Base-by-base conservation (phyloP, 2,329 filamentous ascomycete genomes). In the Myriosclerotinia scirpicola region DNA sequence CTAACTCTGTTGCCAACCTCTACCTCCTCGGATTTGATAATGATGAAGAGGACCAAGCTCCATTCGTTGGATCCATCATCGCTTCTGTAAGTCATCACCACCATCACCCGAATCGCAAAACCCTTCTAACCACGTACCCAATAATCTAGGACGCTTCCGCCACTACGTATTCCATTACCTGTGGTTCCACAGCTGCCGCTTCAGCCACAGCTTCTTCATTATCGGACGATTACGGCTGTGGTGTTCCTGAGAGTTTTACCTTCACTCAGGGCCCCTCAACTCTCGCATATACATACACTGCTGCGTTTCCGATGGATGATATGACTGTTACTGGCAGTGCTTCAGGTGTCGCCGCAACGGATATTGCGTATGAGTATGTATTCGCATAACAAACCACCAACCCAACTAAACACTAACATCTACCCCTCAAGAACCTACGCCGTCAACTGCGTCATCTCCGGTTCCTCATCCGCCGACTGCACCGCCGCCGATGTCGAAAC, bases 181-280 rank as follows among this genome's bases (percentile, higher is more conserved):
- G 65, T 55, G 54, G 11, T 5, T 42, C 63, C 26, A 30, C 34
- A 53, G 58, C 40, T 3, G 44, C 64, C 53, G 58, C 67, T 12
- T 67, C 72, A 12, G 71, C 71, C 14, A 72, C 71, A 11, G 70
- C 72, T 53, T 59, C 71, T 5, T 54, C 64, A 17, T 71, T 67
- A 56, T 34, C 30, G 30, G 3, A 34, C 30, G 30, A 6, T 3
- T 34, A 11, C 14, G 48, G 61, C 6, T 73, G 73, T 36, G 68
- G 54, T 40, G 1, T 73, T 42, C 72, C 73, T 4, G 9, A 67
- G 5, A 66, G 60, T 26, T 72, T 75, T 36, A 68, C 65, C 4
- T 69, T 72, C 46, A 73, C 73, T 0, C 69, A 73, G 67, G 72
- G 72, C 22, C 71, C 71, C 20, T 72, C 71, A 4, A 74, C 72